Base-by-base conservation (phyloP, 2,329 filamentous ascomycete genomes). In the Penicillium sp. region DNA sequence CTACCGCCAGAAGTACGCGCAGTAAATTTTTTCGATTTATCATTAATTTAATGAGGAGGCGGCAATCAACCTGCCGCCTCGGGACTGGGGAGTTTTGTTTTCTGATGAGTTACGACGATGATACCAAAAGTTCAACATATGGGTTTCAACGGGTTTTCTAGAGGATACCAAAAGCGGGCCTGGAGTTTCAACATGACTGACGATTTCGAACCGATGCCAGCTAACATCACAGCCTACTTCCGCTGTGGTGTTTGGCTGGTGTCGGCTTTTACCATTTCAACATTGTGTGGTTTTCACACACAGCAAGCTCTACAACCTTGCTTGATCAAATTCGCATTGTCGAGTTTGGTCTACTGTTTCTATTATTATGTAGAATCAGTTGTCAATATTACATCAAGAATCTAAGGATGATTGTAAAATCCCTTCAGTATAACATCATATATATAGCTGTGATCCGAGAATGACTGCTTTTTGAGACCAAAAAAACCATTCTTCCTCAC, bases 1-100 rank as follows among this genome's bases (percentile, higher is more conserved):
- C 84, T 97, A 86, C 91, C 93, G 94, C 76, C 78, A 87, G 78
- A 91, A 96, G 84, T 88, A 95, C 80, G 74, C 85, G 75, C 85
- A 88, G 78, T 78, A 69, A 60, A 61, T 52, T 51, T 27, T 55
- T 46, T 48, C 29, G 35, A 39, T 52, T 52, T 50, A 54, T 36
- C 50, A 58, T 62, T 63, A 61, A 61, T 62, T 58, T 47, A 58
- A 54, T 54, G 50, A 53, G 60, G 70, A 63, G 68, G 64, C 61
- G 68, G 64, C 69, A 69, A 65, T 71, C 70, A 72, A 73, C 70
- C 67, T 66, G 70, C 68, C 69, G 64, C 61, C 68, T 67, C 68
- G 47, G 60, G 60, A 61, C 62, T 56, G 58, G 60, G 63, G 58
- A 64, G 59, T 60, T 65, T 60, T 61, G 51, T 61, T 63, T 61